These are phyloP conservation scores for Nitzschia inconspicua DNA, from an alignment of 108 stramenopile species.

Conservation along the genomic window DNA sequence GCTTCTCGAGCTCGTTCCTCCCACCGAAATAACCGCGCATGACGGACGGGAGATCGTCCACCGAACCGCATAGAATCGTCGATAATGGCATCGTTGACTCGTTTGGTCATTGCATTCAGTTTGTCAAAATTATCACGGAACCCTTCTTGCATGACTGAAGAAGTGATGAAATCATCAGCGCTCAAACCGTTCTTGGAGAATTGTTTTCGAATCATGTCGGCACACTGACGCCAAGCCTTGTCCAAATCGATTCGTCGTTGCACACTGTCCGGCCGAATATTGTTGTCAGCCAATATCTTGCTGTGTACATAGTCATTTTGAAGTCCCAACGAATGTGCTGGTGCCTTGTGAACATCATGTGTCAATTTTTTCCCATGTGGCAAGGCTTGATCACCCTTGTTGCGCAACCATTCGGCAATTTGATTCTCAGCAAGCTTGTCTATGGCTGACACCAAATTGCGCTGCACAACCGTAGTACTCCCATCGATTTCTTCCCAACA, in stretches of 20 bases:
- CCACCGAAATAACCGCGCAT: not conserved
- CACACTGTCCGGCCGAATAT: not conserved
- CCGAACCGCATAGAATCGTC: constrained; percentile 2
- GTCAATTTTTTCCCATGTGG: not conserved
- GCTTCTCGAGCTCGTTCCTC: not conserved
- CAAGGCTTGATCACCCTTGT: not conserved
- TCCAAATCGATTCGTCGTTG: constrained; percentile 5
- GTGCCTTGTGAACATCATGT: not conserved
- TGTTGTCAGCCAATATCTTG: constrained; percentile 12
- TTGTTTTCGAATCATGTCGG: not conserved
- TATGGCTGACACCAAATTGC: too few relatives aligned
- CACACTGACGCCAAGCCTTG: not conserved
- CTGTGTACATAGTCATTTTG: not conserved
- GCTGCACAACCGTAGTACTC: too few relatives aligned
- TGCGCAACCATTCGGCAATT: not conserved
- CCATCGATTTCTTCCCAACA: too few relatives aligned
- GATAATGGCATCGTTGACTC: constrained; percentile 7
- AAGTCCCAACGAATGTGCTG: not conserved
- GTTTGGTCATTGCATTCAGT: not conserved
- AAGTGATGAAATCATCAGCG: not conserved
- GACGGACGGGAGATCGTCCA: constrained; percentile 3
- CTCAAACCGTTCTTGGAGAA: not conserved
- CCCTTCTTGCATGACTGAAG: not conserved
- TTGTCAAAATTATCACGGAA: not conserved
- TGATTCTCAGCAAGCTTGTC: constrained; percentile 1